Evolutionary conservation across 108 stramenopile genomes (phyloP), one percentile per base, ranked within the genome.

Genomic region (Bacterosira constricta): DNA sequence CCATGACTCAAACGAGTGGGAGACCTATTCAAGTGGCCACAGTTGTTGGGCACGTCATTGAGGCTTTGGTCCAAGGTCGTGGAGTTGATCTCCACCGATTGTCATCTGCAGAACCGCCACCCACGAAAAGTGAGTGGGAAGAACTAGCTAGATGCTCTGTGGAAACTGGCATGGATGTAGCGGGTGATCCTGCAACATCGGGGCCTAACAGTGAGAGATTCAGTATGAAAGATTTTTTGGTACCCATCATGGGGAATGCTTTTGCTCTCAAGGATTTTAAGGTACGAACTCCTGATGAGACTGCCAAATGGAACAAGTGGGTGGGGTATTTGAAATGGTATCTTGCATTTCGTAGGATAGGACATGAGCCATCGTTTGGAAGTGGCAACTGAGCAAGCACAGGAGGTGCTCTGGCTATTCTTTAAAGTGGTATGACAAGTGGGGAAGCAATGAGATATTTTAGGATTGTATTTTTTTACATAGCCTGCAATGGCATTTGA

Each of bases 11-110:
- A 39, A 63, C 30, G 10, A 85, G 85, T 63, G 83, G 86, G 1
- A 83, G 76, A 26, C 76, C 89, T 5, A 85, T 93, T 56, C 86
- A 88, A 64, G 89, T 85, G 1, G 56, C 63, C 11, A 93, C 92
- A 0, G 89, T 93, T 4, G 52, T 86, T 52, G 82, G 80, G 8
- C 89, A 93, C 54, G 71, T 89, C 35, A 53, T 83, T 23, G 86
- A 90, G 20, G 92, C 77, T 9, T 60, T 89, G 26, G 20, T 71
- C 4, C 83, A 82, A 0, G 92, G 92, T 21, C 66, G 79, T 36
- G 53, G 74, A 2, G 79, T 90, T 1, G 83, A 88, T 63, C 63
- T 90, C 54, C 63, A 85, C 30, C 57, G 80, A 47, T 66, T 90
- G 21, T 61, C 79, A 3, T 45, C 68, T 6, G 26, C 72, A 1